Evolutionary conservation across 1,284 basidiomycete genomes (phyloP), one percentile per base, ranked within the genome.

Genomic region (Cryptococcus hybrid): DNA sequence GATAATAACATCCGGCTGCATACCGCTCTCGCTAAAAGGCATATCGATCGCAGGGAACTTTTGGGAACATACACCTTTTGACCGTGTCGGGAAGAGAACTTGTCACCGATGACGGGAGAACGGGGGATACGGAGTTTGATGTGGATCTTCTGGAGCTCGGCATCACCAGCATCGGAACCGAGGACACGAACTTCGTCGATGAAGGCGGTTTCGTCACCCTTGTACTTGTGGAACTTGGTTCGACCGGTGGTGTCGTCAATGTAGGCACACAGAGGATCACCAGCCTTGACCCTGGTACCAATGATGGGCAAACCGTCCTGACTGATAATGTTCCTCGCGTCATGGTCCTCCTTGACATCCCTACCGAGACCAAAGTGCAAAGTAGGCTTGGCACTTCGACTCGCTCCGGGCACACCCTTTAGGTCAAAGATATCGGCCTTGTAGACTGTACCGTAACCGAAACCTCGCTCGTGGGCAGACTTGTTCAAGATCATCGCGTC

Each of bases 401-500:
- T 79, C 6, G 86, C 83, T 6, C 89, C 89, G 40, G 82, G 82
- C 59, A 88, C 80, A 57, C 94, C 90, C 72, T 89, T 88, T 40
- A 99, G 82, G 76, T 99, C 94, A 57, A 98, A 83, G 45, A 90
- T 90, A 72, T 95, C 87, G 5, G 91, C 88, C 79, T 99, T 99
- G 84, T 98, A 99, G 43, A 99, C 86, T 1, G 93, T 92, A 24
- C 96, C 96, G 73, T 99, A 97, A 0, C 84, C 93, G 74, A 99
- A 99, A 0, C 96, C 96, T 46, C 96, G 88, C 79, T 99, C 96
- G 75, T 99, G 93, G 3, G 92, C 89, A 3, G 93, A 98, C 81
- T 99, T 99, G 81, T 99, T 99, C 54, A 99, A 80, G 67, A 99
- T 99, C 96, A 99, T 99, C 61, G 96, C 96, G 70, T 99, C 96